Base-by-base conservation (phyloP, 2,329 filamentous ascomycete genomes). In the Ceratocystis albifundus region DNA sequence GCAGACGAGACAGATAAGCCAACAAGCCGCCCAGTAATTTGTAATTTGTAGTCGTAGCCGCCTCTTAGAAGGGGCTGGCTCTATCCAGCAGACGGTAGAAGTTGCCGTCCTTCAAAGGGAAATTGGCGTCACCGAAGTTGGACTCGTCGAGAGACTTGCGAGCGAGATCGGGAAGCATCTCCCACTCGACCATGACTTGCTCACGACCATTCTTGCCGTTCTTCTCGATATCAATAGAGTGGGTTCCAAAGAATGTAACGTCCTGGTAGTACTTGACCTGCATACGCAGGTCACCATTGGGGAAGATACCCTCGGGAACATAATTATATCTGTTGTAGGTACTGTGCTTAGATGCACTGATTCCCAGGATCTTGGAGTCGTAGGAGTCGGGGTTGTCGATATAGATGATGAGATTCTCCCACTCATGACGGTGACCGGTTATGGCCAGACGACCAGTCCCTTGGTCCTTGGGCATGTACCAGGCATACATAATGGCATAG, bases 381-480 rank as follows among this genome's bases (percentile, higher is more conserved):
- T 70, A 71, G 17, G 71, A 66, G 20, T 70, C 69, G 4, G 70
- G 69, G 62, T 70, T 70, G 66, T 74, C 68, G 61, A 76, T 64
- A 71, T 71, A 72, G 15, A 77, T 70, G 2, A 77, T 71, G 17
- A 71, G 68, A 62, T 71, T 73, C 69, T 78, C 76, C 76, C 76
- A 78, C 69, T 78, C 76, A 67, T 77, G 74, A 2, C 76, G 74
- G 67, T 78, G 76, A 41, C 73, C 72, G 55, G 72, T 68, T 15
- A 66, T 17, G n/a, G 59, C 64, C 28, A 68, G 64, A 30, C 50
- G 17, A 0, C 74, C 74, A 41, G 65, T 66, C 10, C 77, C 76
- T 69, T 74, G 71, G 67, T 80, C 77, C 72, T 80, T 80, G 63
- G 78, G 78, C 70, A 77, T 74, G 70, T 78, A 80, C 77, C 77